Evolutionary conservation across 2,329 filamentous ascomycete species (phyloP).

Genomic region (Magnaporthiopsis incrustans): DNA sequence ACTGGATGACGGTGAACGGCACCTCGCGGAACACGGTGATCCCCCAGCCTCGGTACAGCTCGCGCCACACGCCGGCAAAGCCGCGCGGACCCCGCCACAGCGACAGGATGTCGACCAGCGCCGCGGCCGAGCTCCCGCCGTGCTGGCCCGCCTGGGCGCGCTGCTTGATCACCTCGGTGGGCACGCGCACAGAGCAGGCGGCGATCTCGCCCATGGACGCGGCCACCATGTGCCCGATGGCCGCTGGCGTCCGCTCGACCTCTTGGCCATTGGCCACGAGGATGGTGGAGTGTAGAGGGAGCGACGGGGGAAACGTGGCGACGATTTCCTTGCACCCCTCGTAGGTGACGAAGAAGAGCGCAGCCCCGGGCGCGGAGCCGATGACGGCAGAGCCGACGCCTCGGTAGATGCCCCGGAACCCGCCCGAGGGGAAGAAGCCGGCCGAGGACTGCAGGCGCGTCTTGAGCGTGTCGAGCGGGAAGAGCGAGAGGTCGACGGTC

Average conservation of each 20-base stretch:
- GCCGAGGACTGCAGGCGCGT: conserved; percentile 80
- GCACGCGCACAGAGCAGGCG: conserved; percentile 85
- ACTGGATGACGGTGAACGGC: conserved; percentile 94
- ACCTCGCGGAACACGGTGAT: conserved; percentile 95
- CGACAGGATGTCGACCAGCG: conserved; percentile 62
- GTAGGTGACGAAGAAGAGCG: conserved; percentile 96
- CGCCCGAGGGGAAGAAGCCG: conserved; percentile 70
- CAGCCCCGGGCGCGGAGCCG: conserved; percentile 86
- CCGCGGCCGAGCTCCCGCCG: conserved; percentile 52
- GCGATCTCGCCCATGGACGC: conserved; percentile 83
- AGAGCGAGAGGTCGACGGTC: conserved; percentile 93
- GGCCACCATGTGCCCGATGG: conserved; percentile 66
- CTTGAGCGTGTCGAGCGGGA: conserved; percentile 97
- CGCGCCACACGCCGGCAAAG: conserved; percentile 58
- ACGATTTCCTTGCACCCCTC: conserved; percentile 61
- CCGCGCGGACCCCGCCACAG: conserved; percentile 40
- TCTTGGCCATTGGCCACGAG: background rate
- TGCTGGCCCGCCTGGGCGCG: conserved; percentile 83
- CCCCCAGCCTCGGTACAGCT: conserved; percentile 85
- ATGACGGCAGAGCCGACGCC: conserved; percentile 85
- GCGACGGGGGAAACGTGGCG: conserved; percentile 19
- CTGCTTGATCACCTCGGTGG: conserved; percentile 96
- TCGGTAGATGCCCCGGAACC: conserved; percentile 86
- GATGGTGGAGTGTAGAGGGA: conserved; percentile 19
- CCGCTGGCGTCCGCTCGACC: conserved; percentile 14